Conservation (phyloP, 1,284 basidiomycete genomes). For the Grifola frondosa region DNA sequence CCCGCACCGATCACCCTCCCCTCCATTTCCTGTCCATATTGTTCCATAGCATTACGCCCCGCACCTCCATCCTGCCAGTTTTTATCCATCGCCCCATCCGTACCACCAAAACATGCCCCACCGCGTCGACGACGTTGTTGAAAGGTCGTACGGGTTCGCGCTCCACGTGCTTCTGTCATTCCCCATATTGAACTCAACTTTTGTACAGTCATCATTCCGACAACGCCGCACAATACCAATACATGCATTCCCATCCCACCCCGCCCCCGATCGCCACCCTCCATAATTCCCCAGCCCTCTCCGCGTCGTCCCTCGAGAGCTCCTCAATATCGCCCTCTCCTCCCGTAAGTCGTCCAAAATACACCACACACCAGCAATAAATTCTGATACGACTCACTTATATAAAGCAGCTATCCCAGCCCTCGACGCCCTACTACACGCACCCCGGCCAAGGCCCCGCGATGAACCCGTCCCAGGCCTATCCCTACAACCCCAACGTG, state of each 20-base stretch:
- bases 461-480: conserved; percentile 32
- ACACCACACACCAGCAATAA: too few species aligned
- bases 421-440: conserved; percentile 37
- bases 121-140: conserved; percentile 45
- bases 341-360: conserved; percentile 24
- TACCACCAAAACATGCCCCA: conserved; percentile 42
- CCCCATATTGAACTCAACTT: conserved; percentile 12
- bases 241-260: conserved; percentile 45
- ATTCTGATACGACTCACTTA: conserved; percentile 4
- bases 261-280: conserved; percentile 57
- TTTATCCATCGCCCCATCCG: conserved; percentile 26
- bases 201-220: conserved; percentile 41
- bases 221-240: conserved; percentile 37
- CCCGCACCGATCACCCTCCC: conserved; percentile 17
- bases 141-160: conserved; percentile 43
- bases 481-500: conserved; percentile 34
- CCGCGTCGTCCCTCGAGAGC: conserved; percentile 55
- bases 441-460: conserved; percentile 31
- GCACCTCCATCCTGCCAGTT: conserved; percentile 19
- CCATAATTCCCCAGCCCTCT: conserved; percentile 62
- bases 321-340: conserved; percentile 56
- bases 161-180: conserved; percentile 12
- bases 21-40: conserved; percentile 4
- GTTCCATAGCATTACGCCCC: conserved; percentile 20
- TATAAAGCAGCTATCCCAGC: conserved; percentile 26